Conservation (phyloP, 768 basidiomycete genomes). For the Rubroboletus pulcherrimus region DNA sequence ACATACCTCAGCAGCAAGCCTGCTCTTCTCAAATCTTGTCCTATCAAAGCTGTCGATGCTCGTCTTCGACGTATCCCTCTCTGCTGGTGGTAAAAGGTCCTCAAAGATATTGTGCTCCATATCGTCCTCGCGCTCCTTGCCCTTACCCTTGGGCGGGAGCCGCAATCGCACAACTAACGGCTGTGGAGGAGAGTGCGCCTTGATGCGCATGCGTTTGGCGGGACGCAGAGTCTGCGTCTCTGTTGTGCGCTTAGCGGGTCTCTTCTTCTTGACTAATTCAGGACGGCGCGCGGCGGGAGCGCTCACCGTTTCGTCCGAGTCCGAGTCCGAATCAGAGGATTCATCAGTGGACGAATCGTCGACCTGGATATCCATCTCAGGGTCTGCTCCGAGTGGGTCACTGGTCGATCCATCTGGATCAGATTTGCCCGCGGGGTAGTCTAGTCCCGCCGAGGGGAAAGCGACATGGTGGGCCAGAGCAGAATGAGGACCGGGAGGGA, state of each 20-base stretch:
- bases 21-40: slow-evolving; percentile 67
- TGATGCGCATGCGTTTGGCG: slow-evolving; percentile 46
- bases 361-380: slow-evolving; percentile 32
- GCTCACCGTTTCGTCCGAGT: slow-evolving; percentile 24
- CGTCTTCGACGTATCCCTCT: slow-evolving; percentile 74
- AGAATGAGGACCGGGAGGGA: slow-evolving; percentile 5
- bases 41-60: slow-evolving; percentile 58
- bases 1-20: slow-evolving; percentile 70
- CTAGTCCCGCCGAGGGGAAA: slow-evolving; percentile 36
- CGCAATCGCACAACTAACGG: slow-evolving; percentile 49
- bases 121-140: slow-evolving; percentile 67
- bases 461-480: slow-evolving; percentile 34
- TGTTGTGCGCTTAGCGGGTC: slow-evolving; percentile 24
- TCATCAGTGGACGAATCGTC: slow-evolving; percentile 35
- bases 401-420: slow-evolving; percentile 31
- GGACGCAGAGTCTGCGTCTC: slow-evolving; percentile 29
- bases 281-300: slow-evolving; percentile 11
- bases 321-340: slow-evolving; percentile 31
- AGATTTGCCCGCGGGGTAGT: slow-evolving; percentile 14
- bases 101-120: slow-evolving; percentile 69
- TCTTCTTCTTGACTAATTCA: slow-evolving; percentile 27
- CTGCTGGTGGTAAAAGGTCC: slow-evolving; percentile 63
- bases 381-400: slow-evolving; percentile 20
- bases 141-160: slow-evolving; percentile 59
- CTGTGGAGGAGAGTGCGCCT: slow-evolving; percentile 34